A percentile compares a stretch with the other conserved stretches of the same genome.
These are phyloP conservation scores for Globisporangium nagaii DNA, from an alignment of 352 stramenopile genomes.

Conservation along the genomic window DNA sequence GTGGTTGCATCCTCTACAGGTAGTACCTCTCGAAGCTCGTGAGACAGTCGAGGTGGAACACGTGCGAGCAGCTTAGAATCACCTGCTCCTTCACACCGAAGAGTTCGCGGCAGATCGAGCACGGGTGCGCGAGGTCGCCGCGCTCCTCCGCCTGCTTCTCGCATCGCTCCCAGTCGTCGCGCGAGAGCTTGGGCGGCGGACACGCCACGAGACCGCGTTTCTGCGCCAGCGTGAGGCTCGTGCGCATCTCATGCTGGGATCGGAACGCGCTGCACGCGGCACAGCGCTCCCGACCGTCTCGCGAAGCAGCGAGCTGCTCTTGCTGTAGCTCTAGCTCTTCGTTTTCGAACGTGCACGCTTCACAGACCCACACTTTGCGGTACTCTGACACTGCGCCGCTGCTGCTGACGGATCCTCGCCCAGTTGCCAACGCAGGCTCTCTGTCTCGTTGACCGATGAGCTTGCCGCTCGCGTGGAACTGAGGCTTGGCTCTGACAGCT, in stretches of 20 bases:
- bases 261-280: conserved; percentile 33
- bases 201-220: conserved; percentile 54
- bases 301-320: conserved; percentile 2
- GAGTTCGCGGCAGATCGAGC: conserved; percentile 73
- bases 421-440: too few species aligned
- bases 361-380: conserved; percentile 68
- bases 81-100: conserved; percentile 76
- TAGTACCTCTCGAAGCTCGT: conserved; percentile 81
- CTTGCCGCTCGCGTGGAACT: not conserved
- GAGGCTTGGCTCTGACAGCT: not conserved
- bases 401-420: not conserved
- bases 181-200: conserved; percentile 55
- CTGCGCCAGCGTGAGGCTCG: conserved; percentile 56
- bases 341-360: conserved; percentile 78
- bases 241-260: conserved; percentile 19
- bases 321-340: conserved; percentile 20
- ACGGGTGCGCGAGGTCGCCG: conserved; percentile 59
- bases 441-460: not conserved
- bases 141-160: conserved; percentile 59
- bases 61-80: conserved; percentile 84
- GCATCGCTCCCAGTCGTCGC: conserved; percentile 65
- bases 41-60: conserved; percentile 80
- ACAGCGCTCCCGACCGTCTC: conserved; percentile 29
- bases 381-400: conserved; percentile 18
- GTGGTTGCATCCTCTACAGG: not conserved